Conservation (phyloP, 352 stramenopile genomes). For the Globisporangium acanthophoron region DNA sequence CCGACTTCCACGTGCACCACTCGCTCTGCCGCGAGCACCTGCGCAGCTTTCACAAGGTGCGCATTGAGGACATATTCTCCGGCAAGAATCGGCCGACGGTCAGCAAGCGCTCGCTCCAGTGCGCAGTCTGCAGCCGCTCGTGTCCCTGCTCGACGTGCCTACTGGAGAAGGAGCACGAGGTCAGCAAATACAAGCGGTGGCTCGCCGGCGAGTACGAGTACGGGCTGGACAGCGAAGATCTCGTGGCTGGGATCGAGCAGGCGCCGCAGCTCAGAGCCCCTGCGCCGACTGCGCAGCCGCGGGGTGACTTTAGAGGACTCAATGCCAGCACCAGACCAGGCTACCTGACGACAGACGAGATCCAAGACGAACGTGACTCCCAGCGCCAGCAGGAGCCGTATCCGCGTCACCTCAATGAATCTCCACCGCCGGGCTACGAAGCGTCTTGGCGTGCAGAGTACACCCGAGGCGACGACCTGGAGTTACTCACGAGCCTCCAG, state of each 20-base stretch:
- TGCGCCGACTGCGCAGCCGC: background rate
- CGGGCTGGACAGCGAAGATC: conserved; percentile 23
- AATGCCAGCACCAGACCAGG: background rate
- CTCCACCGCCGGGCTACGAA: background rate
- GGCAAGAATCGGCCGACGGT: conserved; percentile 60
- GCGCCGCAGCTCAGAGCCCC: background rate
- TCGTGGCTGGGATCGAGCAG: conserved; percentile 23
- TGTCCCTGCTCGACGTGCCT: conserved; percentile 61
- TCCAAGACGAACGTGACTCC: background rate
- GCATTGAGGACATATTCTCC: conserved; percentile 69
- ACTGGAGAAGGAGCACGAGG: conserved; percentile 23
- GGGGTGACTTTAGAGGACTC: background rate
- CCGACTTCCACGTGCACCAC: conserved; percentile 52
- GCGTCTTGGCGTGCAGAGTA: background rate
- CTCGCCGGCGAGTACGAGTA: conserved; percentile 14
- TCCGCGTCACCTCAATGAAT: background rate
- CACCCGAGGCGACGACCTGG: background rate
- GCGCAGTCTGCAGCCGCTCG: conserved; percentile 47
- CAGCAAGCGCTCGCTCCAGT: conserved; percentile 59
- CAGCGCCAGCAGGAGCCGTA: background rate
- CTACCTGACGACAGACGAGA: background rate
- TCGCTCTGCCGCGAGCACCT: conserved; percentile 73
- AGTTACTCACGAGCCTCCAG: conserved; percentile 2
- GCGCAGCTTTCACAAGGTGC: conserved; percentile 62
- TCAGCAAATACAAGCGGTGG: conserved; percentile 25